Base-by-base conservation (phyloP, 2,329 filamentous ascomycete genomes). In the Fusarium tuaranense region DNA sequence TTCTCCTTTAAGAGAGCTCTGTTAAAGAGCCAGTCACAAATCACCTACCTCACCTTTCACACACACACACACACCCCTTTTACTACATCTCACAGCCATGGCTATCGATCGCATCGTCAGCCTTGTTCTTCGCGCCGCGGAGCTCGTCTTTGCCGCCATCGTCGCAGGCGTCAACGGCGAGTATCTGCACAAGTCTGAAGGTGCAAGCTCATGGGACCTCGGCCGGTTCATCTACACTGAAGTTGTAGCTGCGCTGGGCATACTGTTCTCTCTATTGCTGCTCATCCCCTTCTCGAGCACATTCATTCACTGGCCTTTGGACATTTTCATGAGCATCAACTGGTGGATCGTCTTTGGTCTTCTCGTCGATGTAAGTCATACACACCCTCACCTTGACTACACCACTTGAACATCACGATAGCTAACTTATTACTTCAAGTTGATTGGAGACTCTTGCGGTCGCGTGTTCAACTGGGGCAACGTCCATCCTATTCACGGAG, bases 211-310 rank as follows among this genome's bases (percentile, higher is more conserved):
- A 69, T 91, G 89, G 87, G 84, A 89, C 44, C 79, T 81, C 12
- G 91, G 88, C 39, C 91, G 93, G 67, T 91, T 92, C 84, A 94
- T 95, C 83, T 95, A 94, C 85, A 90, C 92, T 55, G 89, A 93
- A 79, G 89, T 94, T 20, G 87, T 95, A 44, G 92, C 94, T 4
- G 91, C 87, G 22, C 79, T 95, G 20, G 90, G 91, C 14, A 90
- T 95, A 65, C 81, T 95, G 46, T 85, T 94, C n/a, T 86, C 90
- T 7, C 83, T 95, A 30, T 81, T 95, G 72, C 94, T 93, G 90
- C 86, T 95, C 32, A 86, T 95, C 46, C 94, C 94, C 2, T 93
- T 94, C 79, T 88, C 90, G 3, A 85, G 85, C 61, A 88, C 87
- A 57, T 94, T 95, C 82, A 87, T 91, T 71, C 88, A 92, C 82